Evolutionary conservation across 805 yeast species (phyloP), one percentile per base, ranked within the genome.

Genomic region (Suhomyces faveliae): DNA sequence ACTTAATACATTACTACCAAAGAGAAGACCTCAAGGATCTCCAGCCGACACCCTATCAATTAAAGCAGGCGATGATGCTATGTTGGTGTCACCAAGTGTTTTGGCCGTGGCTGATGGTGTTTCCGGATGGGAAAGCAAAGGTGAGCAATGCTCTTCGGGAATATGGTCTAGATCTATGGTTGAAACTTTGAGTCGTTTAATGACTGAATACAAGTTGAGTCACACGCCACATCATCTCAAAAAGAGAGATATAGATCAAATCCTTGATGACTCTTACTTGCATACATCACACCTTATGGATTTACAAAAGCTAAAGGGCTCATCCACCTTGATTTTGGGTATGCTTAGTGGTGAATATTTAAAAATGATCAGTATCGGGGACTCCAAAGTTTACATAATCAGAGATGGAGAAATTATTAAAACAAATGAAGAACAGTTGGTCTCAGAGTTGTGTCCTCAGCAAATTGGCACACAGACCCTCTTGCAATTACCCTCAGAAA

Each of bases 41-140:
- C 80, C 81, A 0, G 68, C 66, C 11, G 83, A 78, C 52, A 79
- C 84, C 0, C 58, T 78, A 3, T 73, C 79, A 6, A 70, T 79
- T 40, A 74, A 75, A 51, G 78, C 78, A 19, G 83, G 84, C 1
- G 84, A 79, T 51, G 84, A 79, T 55, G 81, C 84, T 7, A 76
- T 79, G 81, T 62, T 79, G 37, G 76, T 77, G 1, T 74, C 80
- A 3, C 80, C 82, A 0, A 70, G 78, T 4, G 70, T 78, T 38
- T 55, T 79, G 46, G 83, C 79, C 2, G 71, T 79, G 3, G 83
- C 84, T 3, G 84, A 79, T 56, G 84, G 84, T 1, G 80, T 79
- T 6, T 74, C 80, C 17, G 81, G 81, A 1, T 79, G 83, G 83
- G 79, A 74, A 55, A 69, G 73, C 15, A 69, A 65, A 35, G 57